Percentiles rank a stretch among this genome's conserved stretches.
Evolutionary conservation across 352 stramenopile species (phyloP).

Genomic region (Globisporangium paroecandrum): DNA sequence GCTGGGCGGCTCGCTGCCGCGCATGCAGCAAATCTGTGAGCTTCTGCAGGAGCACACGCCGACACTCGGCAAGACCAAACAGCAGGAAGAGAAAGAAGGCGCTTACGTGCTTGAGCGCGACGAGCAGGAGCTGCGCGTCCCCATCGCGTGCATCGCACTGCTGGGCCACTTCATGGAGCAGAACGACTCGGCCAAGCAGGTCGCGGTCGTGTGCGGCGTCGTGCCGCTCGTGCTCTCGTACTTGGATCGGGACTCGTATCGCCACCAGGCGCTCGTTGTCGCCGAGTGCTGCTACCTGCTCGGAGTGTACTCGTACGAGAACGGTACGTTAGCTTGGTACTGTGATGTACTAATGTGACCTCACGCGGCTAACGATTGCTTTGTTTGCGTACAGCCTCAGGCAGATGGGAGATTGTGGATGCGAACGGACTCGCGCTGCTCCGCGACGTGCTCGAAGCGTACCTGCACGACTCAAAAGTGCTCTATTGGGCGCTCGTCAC

Average conservation of each 20-base stretch:
- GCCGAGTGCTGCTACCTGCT: conserved; percentile 55
- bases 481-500: conserved; percentile 59
- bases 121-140: conserved; percentile 14
- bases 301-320: conserved; percentile 50
- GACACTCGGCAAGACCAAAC: conserved; percentile 4
- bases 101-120: conserved; percentile 10
- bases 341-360: neutral
- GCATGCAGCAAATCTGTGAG: conserved; percentile 26
- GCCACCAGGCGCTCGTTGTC: conserved; percentile 28
- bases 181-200: conserved; percentile 36
- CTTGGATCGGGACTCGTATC: conserved; percentile 28
- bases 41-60: conserved; percentile 21
- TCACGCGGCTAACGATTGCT: neutral
- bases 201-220: conserved; percentile 26
- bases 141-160: conserved; percentile 16
- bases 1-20: conserved; percentile 21
- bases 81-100: conserved; percentile 15
- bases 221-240: conserved; percentile 30
- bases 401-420: conserved; percentile 41
- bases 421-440: conserved; percentile 38
- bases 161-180: conserved; percentile 25
- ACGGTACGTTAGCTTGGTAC: conserved; percentile 31
- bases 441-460: conserved; percentile 30
- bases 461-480: conserved; percentile 31
- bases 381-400: conserved; percentile 15